Evolutionary conservation across 1,139 yeast species (phyloP), one percentile per base, ranked within the genome.

Genomic region (Yamadazyma dendronema): DNA sequence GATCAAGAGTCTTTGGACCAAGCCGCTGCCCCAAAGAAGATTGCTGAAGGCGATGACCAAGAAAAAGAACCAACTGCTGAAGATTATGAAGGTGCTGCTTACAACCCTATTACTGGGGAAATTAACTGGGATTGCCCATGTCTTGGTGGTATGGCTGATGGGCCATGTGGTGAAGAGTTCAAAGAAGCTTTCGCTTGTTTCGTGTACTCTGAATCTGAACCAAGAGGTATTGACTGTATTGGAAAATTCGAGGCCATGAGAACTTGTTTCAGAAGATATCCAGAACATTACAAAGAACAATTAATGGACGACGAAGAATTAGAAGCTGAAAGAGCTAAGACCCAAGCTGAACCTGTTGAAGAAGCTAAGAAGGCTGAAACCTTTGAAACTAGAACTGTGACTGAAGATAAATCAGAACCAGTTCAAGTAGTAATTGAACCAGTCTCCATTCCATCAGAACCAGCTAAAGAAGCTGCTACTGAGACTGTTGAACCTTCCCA

Each of bases 111-210:
- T 54, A 92, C 99, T 5, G 98, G 98, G 28, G 98, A 92, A 62
- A 94, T 94, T 65, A 92, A 94, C 79, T 94, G 99, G 99, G 98
- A 94, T 58, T 94, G 99, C 62, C 97, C 98, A n/a, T 94, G 99
- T 66, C 73, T 94, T 42, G 98, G 98, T 29, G 98, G 98, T 35
- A 92, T 92, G 97, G 97, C 98, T 30, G 75, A 89, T 47, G 98
- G 98, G 0, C 97, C 98, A 42, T 90, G 98, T 65, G 98, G 98
- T 40, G 96, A 87, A 59, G 97, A 92, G 65, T 92, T 90, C 73
- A 90, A 92, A 70, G 92, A 79, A 40, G 97, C 98, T 0, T 94
- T 94, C 60, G 77, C 96, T 8, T 94, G 99, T 63, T 94, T 94
- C 57, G 92, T 94, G 28, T 90, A 85, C 71, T 89, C 97, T 10